Evolutionary conservation across 2,329 filamentous ascomycete species (phyloP).

Genomic region (Diaporthe vaccinii): DNA sequence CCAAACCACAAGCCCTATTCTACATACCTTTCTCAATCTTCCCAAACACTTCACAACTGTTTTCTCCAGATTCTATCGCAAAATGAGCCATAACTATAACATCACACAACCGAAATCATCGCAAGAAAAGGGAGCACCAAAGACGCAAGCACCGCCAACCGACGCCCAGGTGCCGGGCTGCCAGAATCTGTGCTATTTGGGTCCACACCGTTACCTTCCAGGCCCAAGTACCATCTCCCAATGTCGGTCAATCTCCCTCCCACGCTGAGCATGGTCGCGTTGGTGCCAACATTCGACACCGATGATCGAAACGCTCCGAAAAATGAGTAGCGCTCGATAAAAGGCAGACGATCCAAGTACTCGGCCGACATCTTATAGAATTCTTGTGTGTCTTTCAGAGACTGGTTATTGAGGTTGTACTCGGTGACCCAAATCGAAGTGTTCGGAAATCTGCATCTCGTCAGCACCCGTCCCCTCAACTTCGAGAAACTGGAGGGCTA

Average conservation of each 20-base stretch:
- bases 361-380: conserved; percentile 78
- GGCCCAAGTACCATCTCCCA: conserved; percentile 82
- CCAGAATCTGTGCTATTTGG: conserved; percentile 45
- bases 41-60: no score
- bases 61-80: background rate
- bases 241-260: conserved; percentile 80
- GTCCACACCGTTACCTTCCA: conserved; percentile 59
- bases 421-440: conserved; percentile 83
- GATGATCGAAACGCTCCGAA: conserved; percentile 81
- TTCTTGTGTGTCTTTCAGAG: conserved; percentile 68
- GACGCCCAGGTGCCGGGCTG: background rate
- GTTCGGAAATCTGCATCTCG: conserved; percentile 65
- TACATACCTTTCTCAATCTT: background rate
- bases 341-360: conserved; percentile 75
- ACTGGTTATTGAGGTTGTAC: conserved; percentile 73
- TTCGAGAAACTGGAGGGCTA: conserved; percentile 29
- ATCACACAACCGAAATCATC: background rate
- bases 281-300: conserved; percentile 80
- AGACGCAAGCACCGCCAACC: background rate
- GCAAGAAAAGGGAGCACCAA: background rate
- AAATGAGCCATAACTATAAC: background rate
- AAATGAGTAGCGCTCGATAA: conserved; percentile 78
- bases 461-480: background rate
- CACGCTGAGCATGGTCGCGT: conserved; percentile 77
- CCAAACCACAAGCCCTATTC: background rate